Conservation (phyloP, 2,329 filamentous ascomycete species). For the Harringtonia aguacate region DNA sequence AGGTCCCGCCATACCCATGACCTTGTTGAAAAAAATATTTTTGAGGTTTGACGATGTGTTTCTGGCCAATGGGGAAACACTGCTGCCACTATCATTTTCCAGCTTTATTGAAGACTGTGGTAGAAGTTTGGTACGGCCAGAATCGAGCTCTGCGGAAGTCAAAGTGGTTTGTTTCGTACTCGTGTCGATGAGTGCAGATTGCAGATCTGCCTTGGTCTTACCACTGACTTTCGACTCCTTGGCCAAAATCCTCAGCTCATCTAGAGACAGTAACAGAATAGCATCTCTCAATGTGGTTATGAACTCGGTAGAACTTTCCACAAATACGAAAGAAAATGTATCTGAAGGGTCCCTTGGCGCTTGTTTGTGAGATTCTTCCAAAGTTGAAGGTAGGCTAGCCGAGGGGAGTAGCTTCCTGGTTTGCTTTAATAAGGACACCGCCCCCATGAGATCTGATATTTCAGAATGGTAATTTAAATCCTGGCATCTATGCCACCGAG, state of each 20-base stretch:
- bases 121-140: no score
- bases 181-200: conserved; percentile 60
- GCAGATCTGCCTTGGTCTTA: conserved; percentile 74
- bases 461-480: conserved; percentile 73
- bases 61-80: background rate
- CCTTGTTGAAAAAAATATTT: conserved; percentile 20
- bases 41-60: conserved; percentile 34
- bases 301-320: conserved; percentile 61
- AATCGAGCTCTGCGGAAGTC: background rate
- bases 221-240: conserved; percentile 82
- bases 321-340: conserved; percentile 58
- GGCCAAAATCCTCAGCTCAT: conserved; percentile 75
- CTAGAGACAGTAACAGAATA: conserved; percentile 67
- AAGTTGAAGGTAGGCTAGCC: no score
- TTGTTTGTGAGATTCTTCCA: background rate
- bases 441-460: conserved; percentile 60
- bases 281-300: conserved; percentile 78
- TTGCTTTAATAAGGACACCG: conserved; percentile 55
- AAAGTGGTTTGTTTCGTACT: conserved; percentile 68
- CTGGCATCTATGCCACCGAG: conserved; percentile 77
- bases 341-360: background rate
- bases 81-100: no score
- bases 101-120: no score
- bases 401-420: conserved; percentile 41
- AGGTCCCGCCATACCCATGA: conserved; percentile 65